Percentiles rank a stretch among this genome's conserved stretches.
Evolutionary conservation across 192 early-diverging fungal species (phyloP).

Genomic region (Chytriomyces sp.): DNA sequence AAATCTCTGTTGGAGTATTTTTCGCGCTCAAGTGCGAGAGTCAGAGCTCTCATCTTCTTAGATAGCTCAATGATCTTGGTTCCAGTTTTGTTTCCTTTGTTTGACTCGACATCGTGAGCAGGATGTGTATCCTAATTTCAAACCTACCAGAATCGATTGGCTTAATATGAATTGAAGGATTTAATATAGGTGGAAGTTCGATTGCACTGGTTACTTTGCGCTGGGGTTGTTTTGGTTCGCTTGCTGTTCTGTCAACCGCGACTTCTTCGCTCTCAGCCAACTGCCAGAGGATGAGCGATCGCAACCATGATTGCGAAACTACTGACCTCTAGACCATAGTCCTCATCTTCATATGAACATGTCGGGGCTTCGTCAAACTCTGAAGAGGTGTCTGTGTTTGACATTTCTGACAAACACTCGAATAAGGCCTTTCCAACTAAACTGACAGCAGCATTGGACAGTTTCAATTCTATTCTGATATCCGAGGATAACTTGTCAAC

Average conservation of each 20-base stretch:
- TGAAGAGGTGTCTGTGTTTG: background rate
- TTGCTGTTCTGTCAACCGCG: background rate
- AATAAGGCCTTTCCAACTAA: too few species aligned
- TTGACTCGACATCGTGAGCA: too few species aligned
- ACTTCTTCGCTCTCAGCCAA: background rate
- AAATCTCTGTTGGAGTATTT: constrained; percentile 15
- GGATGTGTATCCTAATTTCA: background rate
- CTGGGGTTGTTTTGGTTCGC: background rate
- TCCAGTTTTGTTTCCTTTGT: constrained; percentile 23
- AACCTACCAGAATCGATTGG: background rate
- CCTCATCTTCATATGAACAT: background rate
- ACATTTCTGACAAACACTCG: too few species aligned
- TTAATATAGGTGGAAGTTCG: background rate
- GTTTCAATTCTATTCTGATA: too few species aligned
- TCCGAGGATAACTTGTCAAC: too few species aligned
- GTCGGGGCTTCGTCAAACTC: background rate
- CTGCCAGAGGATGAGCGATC: background rate
- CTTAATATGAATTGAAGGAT: background rate
- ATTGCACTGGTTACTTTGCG: background rate
- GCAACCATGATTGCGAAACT: too few species aligned
- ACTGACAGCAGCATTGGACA: too few species aligned
- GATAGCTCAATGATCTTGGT: constrained; percentile 27
- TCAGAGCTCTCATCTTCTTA: constrained; percentile 24
- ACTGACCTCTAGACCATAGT: background rate
- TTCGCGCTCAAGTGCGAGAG: constrained; percentile 23